Evolutionary conservation across 139 green algal genomes (phyloP).

Genomic region (Chlamydomonas asymmetrica): DNA sequence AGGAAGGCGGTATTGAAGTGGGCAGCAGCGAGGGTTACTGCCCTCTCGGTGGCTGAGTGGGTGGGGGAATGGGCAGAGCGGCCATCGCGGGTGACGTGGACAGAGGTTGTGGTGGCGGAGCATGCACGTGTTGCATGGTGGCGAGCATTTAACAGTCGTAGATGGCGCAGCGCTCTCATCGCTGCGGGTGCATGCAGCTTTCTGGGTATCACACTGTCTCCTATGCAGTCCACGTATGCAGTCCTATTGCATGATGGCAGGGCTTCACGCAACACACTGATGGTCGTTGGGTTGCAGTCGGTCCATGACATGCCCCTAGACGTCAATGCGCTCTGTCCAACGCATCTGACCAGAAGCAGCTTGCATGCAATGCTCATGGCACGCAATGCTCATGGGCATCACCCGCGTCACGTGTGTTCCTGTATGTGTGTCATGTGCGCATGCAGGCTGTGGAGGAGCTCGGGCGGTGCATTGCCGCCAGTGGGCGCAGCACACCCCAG

Average conservation of each 20-base stretch:
- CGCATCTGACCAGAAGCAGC: background rate
- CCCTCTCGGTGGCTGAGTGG: constrained; percentile 10
- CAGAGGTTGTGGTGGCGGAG: background rate
- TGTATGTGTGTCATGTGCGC: background rate
- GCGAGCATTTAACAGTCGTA: no score
- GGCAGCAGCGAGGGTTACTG: background rate
- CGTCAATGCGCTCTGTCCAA: background rate
- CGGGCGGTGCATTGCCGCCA: constrained; percentile 39
- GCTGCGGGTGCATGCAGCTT: no score
- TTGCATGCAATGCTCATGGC: constrained; percentile 13
- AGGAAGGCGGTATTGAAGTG: no score
- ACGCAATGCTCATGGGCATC: no score
- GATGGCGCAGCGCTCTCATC: no score
- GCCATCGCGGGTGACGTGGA: background rate
- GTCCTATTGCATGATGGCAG: background rate
- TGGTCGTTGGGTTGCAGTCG: background rate
- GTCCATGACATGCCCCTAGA: background rate
- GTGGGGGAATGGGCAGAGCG: constrained; percentile 29
- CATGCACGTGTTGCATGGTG: background rate
- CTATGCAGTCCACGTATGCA: no score
- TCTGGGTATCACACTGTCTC: no score
- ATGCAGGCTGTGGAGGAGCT: constrained; percentile 54
- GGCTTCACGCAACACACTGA: no score
- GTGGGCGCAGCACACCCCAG: constrained; percentile 53
- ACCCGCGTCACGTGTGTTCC: no score